Evolutionary conservation across 2,329 filamentous ascomycete species (phyloP).

Genomic region (Beauveria australis): DNA sequence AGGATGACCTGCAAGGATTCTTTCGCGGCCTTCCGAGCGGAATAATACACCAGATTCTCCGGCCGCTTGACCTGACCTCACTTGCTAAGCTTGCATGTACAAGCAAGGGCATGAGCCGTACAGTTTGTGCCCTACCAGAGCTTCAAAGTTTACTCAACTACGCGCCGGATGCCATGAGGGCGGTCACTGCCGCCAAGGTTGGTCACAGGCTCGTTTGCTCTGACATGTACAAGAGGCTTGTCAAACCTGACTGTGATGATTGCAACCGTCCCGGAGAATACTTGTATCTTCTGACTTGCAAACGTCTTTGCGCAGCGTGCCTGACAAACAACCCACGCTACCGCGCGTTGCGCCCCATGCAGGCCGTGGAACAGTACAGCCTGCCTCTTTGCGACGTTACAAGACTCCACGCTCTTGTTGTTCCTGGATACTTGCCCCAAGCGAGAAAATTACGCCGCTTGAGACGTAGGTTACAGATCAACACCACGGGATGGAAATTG

Average conservation of each 20-base stretch:
- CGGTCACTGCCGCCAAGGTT: neutral
- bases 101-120: neutral
- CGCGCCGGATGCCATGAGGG: neutral
- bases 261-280: neutral
- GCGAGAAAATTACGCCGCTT: accelerated
- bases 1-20: neutral
- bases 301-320: neutral
- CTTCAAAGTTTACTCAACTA: neutral
- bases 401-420: accelerated
- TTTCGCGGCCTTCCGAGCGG: neutral
- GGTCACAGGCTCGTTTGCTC: neutral
- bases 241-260: neutral
- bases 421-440: neutral
- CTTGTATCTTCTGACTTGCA: neutral
- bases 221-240: neutral
- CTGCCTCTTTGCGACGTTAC: neutral
- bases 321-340: neutral
- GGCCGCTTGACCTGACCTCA: neutral
- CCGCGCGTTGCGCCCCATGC: neutral
- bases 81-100: neutral
- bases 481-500: neutral
- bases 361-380: neutral
- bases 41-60: neutral
- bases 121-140: neutral
- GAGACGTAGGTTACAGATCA: neutral